phyloP scores from a whole-genome alignment of 2,329 filamentous ascomycete species.

The Plenodomus tracheiphilus region DNA sequence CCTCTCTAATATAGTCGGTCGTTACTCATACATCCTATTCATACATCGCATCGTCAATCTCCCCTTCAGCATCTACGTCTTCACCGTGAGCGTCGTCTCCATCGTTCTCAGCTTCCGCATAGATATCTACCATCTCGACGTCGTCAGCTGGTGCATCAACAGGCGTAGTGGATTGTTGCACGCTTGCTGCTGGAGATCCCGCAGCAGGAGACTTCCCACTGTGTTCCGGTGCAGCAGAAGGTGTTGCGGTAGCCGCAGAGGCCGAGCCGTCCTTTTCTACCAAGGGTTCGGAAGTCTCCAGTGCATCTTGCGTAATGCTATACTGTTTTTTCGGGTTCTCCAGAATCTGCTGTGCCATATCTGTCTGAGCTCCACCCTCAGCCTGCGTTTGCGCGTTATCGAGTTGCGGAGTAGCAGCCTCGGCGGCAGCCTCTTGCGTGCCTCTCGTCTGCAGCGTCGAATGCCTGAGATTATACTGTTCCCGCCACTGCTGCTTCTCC shows the following conservation, averaged over 20 bases:
- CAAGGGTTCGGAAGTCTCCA: constrained; percentile 2
- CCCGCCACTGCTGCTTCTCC: constrained; percentile 26
- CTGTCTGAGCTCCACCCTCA: not conserved
- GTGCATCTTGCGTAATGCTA: constrained; percentile 16
- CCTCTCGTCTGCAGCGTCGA: constrained; percentile 11
- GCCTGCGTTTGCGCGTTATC: constrained; percentile 1
- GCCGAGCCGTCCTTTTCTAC: not conserved
- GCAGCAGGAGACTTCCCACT: not conserved
- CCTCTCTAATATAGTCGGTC: not conserved
- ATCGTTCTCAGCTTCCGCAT: constrained; percentile 12
- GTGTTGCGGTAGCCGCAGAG: not conserved
- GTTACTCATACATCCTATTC: not conserved
- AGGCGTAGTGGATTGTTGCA: constrained; percentile 1
- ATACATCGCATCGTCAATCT: constrained; percentile 22
- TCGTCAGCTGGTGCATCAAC: not conserved
- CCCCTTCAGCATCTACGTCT: constrained; percentile 27
- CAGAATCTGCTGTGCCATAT: constrained; percentile 15
- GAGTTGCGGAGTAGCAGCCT: not conserved
- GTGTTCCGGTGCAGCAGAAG: not conserved
- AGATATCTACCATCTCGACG: constrained; percentile 15
- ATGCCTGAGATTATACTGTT: constrained; percentile 24
- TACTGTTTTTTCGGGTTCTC: constrained; percentile 26
- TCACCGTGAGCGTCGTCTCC: constrained; percentile 9
- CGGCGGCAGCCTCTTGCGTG: not conserved
- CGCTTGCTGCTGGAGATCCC: not conserved